Evolutionary conservation across 768 basidiomycete species (phyloP).

Genomic region (Agrocybe chaxingu): DNA sequence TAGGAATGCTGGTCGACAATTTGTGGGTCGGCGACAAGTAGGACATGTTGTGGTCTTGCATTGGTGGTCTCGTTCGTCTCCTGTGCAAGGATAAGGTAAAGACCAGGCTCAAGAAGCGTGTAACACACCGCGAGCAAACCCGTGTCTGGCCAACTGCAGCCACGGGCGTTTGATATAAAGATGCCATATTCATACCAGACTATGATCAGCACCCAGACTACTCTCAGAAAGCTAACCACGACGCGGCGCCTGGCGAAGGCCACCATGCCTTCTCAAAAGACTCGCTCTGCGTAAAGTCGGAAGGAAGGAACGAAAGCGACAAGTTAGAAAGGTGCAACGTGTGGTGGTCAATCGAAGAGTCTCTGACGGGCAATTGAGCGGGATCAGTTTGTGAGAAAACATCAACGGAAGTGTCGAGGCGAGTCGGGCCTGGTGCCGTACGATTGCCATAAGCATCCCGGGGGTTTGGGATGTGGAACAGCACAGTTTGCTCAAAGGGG

Average conservation of each 20-base stretch:
- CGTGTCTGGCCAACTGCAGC: slow-evolving; percentile 63
- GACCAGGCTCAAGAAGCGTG: background rate
- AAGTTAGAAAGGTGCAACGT: too few species aligned
- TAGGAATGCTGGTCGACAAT: slow-evolving; percentile 77
- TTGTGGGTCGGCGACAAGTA: slow-evolving; percentile 89
- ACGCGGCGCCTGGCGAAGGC: slow-evolving; percentile 23
- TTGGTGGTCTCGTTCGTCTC: slow-evolving; percentile 12
- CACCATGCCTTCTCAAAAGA: slow-evolving; percentile 19
- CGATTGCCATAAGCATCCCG: background rate
- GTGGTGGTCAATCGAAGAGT: too few species aligned
- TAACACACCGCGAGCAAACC: slow-evolving; percentile 25
- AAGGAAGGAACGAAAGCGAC: too few species aligned
- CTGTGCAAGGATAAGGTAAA: background rate
- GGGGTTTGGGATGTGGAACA: too few species aligned
- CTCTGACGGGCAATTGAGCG: too few species aligned
- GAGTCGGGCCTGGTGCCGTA: too few species aligned
- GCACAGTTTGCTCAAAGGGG: too few species aligned
- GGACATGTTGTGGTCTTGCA: slow-evolving; percentile 44
- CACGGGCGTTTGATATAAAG: slow-evolving; percentile 44
- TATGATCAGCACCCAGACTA: slow-evolving; percentile 59
- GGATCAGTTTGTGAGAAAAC: too few species aligned
- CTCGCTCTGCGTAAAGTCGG: background rate
- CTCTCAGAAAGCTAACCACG: slow-evolving; percentile 45
- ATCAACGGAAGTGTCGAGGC: too few species aligned
- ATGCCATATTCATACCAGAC: slow-evolving; percentile 68